These are phyloP conservation scores for Galeopsis tetrahit DNA, from an alignment of 257 asterid genomes.

Conservation along the genomic window DNA sequence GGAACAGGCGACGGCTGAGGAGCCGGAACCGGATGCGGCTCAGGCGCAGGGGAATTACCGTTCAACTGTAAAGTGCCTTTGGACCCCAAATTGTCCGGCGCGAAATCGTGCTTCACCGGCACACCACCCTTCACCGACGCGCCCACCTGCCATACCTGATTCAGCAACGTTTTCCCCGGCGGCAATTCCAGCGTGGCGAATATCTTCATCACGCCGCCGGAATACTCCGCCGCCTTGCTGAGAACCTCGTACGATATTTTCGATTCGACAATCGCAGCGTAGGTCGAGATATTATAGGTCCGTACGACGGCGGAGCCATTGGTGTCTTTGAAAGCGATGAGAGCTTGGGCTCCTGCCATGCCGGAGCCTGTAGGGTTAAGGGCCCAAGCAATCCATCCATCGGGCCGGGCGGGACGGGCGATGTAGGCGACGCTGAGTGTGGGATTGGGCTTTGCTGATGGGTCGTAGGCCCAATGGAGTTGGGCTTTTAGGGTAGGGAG, in stretches of 20 bases:
- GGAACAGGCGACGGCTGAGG: background rate
- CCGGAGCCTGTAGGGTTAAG: slow-evolving; percentile 56
- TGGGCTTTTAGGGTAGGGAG: slow-evolving; percentile 52
- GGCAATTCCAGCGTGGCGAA: slow-evolving; percentile 70
- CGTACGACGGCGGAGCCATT: slow-evolving; percentile 44
- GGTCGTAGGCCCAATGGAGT: slow-evolving; percentile 65
- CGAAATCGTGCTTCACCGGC: slow-evolving; percentile 52
- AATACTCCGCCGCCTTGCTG: slow-evolving; percentile 46
- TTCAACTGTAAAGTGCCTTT: slow-evolving; percentile 45
- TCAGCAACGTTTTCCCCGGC: slow-evolving; percentile 40
- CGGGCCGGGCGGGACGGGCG: slow-evolving; percentile 58
- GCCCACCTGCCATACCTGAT: slow-evolving; percentile 83
- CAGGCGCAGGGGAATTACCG: background rate
- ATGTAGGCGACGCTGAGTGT: slow-evolving; percentile 55
- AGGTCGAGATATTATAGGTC: slow-evolving; percentile 51
- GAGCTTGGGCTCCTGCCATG: slow-evolving; percentile 64
- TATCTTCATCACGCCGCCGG: slow-evolving; percentile 50
- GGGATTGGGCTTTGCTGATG: slow-evolving; percentile 38
- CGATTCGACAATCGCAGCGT: slow-evolving; percentile 44
- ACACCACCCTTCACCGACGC: slow-evolving; percentile 47
- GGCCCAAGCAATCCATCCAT: slow-evolving; percentile 78
- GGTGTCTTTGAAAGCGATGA: slow-evolving; percentile 50
- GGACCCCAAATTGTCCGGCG: slow-evolving; percentile 50
- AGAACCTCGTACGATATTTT: slow-evolving; percentile 51
- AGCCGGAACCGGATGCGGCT: slow-evolving; percentile 8